phyloP scores from a whole-genome alignment of 495 filamentous ascomycete species.

The Neurospora tetraspora region DNA sequence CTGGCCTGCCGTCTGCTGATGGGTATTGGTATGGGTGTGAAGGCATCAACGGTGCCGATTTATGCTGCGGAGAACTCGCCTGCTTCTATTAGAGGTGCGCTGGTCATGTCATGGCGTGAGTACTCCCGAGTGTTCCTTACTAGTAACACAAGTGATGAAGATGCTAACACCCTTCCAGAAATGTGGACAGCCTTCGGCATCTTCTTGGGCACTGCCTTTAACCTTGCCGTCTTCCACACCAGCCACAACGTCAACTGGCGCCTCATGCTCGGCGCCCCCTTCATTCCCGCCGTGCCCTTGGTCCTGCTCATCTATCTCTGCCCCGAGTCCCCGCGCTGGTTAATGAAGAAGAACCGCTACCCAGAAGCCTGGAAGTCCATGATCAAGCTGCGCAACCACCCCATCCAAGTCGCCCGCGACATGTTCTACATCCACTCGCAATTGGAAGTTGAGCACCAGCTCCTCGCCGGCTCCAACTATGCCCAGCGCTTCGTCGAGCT shows the following conservation, averaged over 20 bases:
- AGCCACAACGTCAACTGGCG: slow-evolving; percentile 54
- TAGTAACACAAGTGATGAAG: neutral
- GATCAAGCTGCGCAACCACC: slow-evolving; percentile 48
- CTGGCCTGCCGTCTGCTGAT: slow-evolving; percentile 53
- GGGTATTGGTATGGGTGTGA: slow-evolving; percentile 62
- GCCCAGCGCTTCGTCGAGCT: slow-evolving; percentile 44
- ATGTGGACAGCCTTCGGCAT: slow-evolving; percentile 81
- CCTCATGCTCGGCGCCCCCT: slow-evolving; percentile 65
- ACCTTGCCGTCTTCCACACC: slow-evolving; percentile 51
- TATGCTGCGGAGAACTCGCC: slow-evolving; percentile 71
- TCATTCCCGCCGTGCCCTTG: slow-evolving; percentile 64
- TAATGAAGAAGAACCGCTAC: slow-evolving; percentile 53
- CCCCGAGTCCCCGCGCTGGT: slow-evolving; percentile 60
- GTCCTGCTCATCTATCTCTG: slow-evolving; percentile 58
- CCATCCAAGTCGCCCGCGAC: slow-evolving; percentile 64
- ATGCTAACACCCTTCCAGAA: slow-evolving; percentile 24
- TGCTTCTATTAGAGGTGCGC: slow-evolving; percentile 59
- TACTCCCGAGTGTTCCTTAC: neutral
- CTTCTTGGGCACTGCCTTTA: slow-evolving; percentile 59
- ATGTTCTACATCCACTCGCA: slow-evolving; percentile 64
- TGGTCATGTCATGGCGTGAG: slow-evolving; percentile 73
- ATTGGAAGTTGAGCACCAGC: slow-evolving; percentile 29
- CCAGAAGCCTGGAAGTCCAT: slow-evolving; percentile 54
- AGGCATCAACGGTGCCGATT: slow-evolving; percentile 55
- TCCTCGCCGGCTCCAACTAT: slow-evolving; percentile 33